Conservation (phyloP, 139 green algal species). For the Chlamydomonas asymmetrica region DNA sequence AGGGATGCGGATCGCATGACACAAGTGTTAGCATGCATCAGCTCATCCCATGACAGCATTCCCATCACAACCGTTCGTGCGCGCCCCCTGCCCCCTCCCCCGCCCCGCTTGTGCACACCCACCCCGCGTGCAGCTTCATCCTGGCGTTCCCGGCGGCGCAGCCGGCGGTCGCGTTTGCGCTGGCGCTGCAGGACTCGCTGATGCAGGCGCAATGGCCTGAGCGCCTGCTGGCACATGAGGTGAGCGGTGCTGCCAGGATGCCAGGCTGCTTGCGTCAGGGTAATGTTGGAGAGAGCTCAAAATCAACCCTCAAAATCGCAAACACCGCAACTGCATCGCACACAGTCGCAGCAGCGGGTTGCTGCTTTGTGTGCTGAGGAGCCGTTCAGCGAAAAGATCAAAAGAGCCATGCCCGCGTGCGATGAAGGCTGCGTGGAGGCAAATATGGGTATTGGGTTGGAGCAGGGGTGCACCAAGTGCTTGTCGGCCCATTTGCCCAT, state of each 20-base stretch:
- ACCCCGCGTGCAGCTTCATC: too few relatives aligned
- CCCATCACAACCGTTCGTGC: too few relatives aligned
- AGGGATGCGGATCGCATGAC: neutral
- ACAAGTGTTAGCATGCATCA: neutral
- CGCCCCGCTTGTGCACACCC: conserved; percentile 6
- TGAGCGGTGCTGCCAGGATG: too few relatives aligned
- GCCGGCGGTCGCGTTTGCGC: conserved; percentile 5
- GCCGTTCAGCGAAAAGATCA: too few relatives aligned
- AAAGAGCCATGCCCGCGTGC: too few relatives aligned
- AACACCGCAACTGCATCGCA: neutral
- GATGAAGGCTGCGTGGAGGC: too few relatives aligned
- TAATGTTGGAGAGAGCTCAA: neutral
- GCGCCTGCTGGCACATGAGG: too few relatives aligned
- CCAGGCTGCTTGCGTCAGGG: neutral
- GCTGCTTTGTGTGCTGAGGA: neutral
- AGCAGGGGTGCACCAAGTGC: neutral
- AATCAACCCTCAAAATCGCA: neutral
- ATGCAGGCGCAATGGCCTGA: too few relatives aligned
- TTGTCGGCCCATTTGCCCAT: neutral
- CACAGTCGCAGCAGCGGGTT: neutral
- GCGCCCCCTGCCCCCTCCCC: neutral
- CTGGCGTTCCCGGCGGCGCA: conserved; percentile 13
- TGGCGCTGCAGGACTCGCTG: conserved; percentile 14
- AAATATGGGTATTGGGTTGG: too few relatives aligned
- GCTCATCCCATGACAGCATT: neutral